Percentiles rank a stretch among this genome's conserved stretches.
Conservation (phyloP, 371 early-diverging fungal genomes). For the Entomophthora muscae region DNA sequence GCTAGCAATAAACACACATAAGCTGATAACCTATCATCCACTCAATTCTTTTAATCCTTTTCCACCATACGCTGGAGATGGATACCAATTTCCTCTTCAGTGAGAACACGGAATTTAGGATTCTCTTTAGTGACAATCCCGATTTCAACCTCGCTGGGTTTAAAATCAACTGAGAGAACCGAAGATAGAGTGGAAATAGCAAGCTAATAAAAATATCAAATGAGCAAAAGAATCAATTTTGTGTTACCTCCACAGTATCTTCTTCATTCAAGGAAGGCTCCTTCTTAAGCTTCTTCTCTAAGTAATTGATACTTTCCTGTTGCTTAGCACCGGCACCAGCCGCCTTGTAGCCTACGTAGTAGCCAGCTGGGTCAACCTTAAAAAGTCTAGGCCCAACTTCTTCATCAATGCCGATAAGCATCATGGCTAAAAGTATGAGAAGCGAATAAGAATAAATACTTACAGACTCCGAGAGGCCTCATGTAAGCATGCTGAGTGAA, state of each 20-base stretch:
- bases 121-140: conserved; percentile 64
- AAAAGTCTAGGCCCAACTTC: conserved; percentile 91
- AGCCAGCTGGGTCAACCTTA: conserved; percentile 97
- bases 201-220: conserved; percentile 32
- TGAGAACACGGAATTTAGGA: conserved; percentile 61
- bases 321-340: conserved; percentile 95
- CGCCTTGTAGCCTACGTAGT: conserved; percentile 91
- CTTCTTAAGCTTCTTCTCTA: conserved; percentile 95
- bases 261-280: conserved; percentile 57
- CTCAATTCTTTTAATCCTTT: conserved; percentile 41
- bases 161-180: conserved; percentile 83
- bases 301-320: conserved; percentile 84
- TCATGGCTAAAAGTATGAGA: conserved; percentile 52
- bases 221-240: too few relatives aligned
- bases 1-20: too few relatives aligned
- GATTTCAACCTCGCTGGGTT: conserved; percentile 86
- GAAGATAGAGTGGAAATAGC: conserved; percentile 87
- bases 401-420: conserved; percentile 86
- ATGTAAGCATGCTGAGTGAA: conserved; percentile 98
- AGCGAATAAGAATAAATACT: conserved; percentile 15
- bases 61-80: conserved; percentile 81
- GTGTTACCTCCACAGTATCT: conserved; percentile 75
- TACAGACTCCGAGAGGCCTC: conserved; percentile 93
- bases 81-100: conserved; percentile 73
- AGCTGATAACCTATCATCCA: too few relatives aligned